A percentile compares a stretch with the other conserved stretches of the same genome.
Conservation (phyloP, 495 filamentous ascomycete genomes). For the Aspergillus indologenus region DNA sequence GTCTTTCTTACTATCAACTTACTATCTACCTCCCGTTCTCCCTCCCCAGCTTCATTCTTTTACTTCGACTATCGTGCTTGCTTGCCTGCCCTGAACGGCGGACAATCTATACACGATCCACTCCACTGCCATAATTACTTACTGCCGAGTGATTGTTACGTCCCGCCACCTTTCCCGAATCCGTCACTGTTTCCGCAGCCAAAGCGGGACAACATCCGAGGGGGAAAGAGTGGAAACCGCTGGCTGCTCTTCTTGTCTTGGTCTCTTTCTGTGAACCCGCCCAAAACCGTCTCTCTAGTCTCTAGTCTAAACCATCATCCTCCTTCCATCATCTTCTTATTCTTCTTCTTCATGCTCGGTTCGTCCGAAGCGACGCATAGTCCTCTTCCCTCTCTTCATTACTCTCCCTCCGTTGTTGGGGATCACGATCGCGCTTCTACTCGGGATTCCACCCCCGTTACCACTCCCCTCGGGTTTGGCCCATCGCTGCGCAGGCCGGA, state of each 20-base stretch:
- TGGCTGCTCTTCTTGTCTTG: background rate
- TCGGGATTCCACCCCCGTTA: slow-evolving; percentile 41
- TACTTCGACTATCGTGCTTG: no score
- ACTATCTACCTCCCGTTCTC: background rate
- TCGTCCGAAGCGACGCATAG: slow-evolving; percentile 31
- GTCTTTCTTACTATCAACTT: background rate
- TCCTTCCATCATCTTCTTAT: background rate
- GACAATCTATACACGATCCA: no score
- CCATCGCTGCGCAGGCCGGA: slow-evolving; percentile 41
- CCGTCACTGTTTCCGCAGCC: slow-evolving; percentile 30
- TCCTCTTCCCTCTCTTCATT: slow-evolving; percentile 34
- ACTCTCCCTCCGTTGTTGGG: slow-evolving; percentile 38
- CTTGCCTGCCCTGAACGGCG: no score
- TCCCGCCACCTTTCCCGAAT: slow-evolving; percentile 32
- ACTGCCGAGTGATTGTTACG: slow-evolving; percentile 19
- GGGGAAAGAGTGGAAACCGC: slow-evolving; percentile 31
- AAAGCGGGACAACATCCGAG: slow-evolving; percentile 47
- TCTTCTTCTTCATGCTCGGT: slow-evolving; percentile 42
- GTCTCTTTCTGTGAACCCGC: slow-evolving; percentile 27
- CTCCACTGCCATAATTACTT: no score
- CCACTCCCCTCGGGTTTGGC: slow-evolving; percentile 44
- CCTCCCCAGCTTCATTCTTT: slow-evolving; percentile 1
- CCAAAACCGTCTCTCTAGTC: slow-evolving; percentile 32
- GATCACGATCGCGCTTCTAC: slow-evolving; percentile 42
- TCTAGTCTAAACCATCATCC: background rate